Evolutionary conservation across 108 stramenopile species (phyloP), one percentile per base, ranked within the genome.

Genomic region (Cyclotella baltica): DNA sequence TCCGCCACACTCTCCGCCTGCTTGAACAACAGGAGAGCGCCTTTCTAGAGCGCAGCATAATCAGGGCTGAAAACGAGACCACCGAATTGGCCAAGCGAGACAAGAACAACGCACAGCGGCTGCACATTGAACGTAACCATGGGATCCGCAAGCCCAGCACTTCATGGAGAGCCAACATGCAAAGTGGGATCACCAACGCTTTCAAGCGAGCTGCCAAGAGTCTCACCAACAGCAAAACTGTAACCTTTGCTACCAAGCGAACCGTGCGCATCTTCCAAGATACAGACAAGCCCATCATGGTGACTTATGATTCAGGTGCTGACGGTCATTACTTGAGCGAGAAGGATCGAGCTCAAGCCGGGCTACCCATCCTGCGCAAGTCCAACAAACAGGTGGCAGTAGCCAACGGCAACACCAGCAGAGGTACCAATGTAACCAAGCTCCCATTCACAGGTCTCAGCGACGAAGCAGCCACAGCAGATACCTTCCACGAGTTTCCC

Each of bases 281-380:
- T n/a, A 19, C 6, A 56, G 16, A 25, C 20, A 73, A 29, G n/a
- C 43, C 72, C 33, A 48, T 33, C 59, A 46, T 62, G 43, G 31
- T 73, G 11, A 73, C 72, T 5, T 73, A 62, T n/a, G 47, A 73
- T 34, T 73, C 59, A 19, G 61, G 72, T 13, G 61, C 72, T 5
- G 46, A 73, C 61, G 40, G 56, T 3, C 65, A 76, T 40, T 76
- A 67, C 56, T 40, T 76, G 16, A 67, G 65, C 31, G 56, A 73
- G 34, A 28, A 27, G 11, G 72, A 62, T 31, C 61, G 47, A 29
- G 22, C n/a, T 11, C 13, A n/a, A 30, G 72, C 72, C 15, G 72
- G 72, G 6, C 59, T 73, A 19, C 72, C 72, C 25, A 73, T 73
- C 28, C 72, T 73, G 2, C 40, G 61, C 0, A 46, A 18, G 15